A percentile compares a stretch with the other conserved stretches of the same genome.
phyloP scores from a whole-genome alignment of 176 grass and related monocot species.

The Microstegium vimineum region DNA sequence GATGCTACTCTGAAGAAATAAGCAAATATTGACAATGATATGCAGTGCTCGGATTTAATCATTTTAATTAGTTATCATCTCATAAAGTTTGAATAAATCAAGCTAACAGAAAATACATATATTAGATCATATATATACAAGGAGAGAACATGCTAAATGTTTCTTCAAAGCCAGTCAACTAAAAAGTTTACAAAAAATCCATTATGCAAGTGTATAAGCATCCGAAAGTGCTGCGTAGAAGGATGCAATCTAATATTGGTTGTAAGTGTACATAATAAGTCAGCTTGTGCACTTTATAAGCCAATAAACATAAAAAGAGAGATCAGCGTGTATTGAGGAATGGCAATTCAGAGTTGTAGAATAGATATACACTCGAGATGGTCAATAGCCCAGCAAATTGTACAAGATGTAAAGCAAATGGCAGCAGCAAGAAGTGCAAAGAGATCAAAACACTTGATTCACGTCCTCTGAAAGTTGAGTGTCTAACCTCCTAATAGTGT shows the following conservation, averaged over 20 bases:
- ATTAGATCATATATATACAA: not conserved
- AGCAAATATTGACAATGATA: not conserved
- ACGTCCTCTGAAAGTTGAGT: slow-evolving; percentile 18
- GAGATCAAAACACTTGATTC: not conserved
- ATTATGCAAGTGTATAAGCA: not conserved
- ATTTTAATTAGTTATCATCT: not conserved
- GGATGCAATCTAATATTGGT: not conserved
- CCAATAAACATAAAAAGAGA: not conserved
- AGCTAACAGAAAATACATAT: not conserved
- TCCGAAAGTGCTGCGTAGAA: not conserved
- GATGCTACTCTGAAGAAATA: not conserved
- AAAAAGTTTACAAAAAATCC: slow-evolving; percentile 1
- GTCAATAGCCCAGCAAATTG: not conserved
- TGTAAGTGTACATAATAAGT: not conserved
- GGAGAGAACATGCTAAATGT: not conserved
- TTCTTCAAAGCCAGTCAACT: not conserved
- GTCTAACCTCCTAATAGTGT: slow-evolving; percentile 89
- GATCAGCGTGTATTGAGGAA: not conserved
- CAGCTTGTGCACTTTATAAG: not conserved
- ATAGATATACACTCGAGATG: not conserved
- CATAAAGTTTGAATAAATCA: not conserved
- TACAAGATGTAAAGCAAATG: slow-evolving; percentile 10
- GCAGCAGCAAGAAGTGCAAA: not conserved
- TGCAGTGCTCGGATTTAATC: not conserved
- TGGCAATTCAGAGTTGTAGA: not conserved